Evolutionary conservation across 2,329 filamentous ascomycete genomes (phyloP).

Genomic region (Trichoderma simmonsii): DNA sequence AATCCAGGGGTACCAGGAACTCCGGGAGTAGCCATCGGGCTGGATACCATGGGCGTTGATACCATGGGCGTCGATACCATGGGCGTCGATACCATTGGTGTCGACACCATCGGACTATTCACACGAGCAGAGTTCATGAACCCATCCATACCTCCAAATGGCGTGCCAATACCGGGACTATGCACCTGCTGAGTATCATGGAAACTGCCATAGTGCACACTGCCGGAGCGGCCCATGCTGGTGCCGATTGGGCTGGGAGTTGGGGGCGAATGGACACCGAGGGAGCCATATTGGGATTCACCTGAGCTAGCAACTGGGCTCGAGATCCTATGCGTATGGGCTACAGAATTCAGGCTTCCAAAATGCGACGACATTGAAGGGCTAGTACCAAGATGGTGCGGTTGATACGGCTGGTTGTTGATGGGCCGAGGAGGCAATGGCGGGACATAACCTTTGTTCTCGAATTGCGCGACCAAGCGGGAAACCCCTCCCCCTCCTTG

Average conservation of each 20-base stretch:
- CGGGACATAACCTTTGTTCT: slow-evolving; percentile 37
- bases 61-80: slow-evolving; percentile 26
- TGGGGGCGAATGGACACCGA: slow-evolving; percentile 28
- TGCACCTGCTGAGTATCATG: slow-evolving; percentile 30
- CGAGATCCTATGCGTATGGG: slow-evolving; percentile 29
- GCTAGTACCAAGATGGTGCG: slow-evolving; percentile 28
- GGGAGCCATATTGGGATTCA: slow-evolving; percentile 34
- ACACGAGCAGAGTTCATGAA: slow-evolving; percentile 33
- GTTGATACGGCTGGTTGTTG: slow-evolving; percentile 29
- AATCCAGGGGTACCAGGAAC: slow-evolving; percentile 37
- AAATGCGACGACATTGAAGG: slow-evolving; percentile 33
- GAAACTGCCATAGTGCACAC: slow-evolving; percentile 33
- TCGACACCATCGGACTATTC: slow-evolving; percentile 26
- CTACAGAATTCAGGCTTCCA: slow-evolving; percentile 28
- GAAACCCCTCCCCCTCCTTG: slow-evolving; percentile 31
- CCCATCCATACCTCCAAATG: slow-evolving; percentile 34
- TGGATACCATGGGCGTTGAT: slow-evolving; percentile 23
- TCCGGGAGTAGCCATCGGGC: slow-evolving; percentile 21
- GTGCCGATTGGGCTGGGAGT: slow-evolving; percentile 34
- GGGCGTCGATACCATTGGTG: slow-evolving; percentile 25
- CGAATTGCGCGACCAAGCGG: slow-evolving; percentile 41
- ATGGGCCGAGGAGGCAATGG: slow-evolving; percentile 36
- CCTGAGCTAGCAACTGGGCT: slow-evolving; percentile 33
- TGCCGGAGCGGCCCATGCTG: slow-evolving; percentile 24
- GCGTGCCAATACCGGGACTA: slow-evolving; percentile 29